Percentiles rank a stretch among this genome's conserved stretches.
Conservation (phyloP, 805 yeast species). For the Saccharomycopsis sp. region DNA sequence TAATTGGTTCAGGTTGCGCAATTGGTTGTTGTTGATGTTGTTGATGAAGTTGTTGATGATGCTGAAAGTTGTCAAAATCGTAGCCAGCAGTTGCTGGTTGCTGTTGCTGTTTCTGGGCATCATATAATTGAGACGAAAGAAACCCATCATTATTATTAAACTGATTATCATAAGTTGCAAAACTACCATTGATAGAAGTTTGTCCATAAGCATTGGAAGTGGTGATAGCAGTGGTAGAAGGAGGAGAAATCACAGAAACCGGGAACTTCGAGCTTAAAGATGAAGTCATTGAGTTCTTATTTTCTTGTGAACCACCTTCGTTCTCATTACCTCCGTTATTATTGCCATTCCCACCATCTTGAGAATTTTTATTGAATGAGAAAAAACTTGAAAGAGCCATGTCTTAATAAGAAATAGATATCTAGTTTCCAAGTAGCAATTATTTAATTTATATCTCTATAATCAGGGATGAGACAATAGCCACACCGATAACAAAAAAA, state of each 20-base stretch:
- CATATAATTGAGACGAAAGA: background rate
- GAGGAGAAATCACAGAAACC: slow-evolving; percentile 11
- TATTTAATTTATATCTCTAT: no score
- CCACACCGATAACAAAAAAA: background rate
- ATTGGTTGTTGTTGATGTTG: slow-evolving; percentile 12
- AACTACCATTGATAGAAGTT: slow-evolving; percentile 17
- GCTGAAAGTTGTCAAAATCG: no score
- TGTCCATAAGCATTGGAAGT: slow-evolving; percentile 20
- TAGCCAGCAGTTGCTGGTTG: slow-evolving; percentile 19
- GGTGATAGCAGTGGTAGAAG: slow-evolving; percentile 18
- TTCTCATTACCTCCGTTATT: slow-evolving; percentile 4
- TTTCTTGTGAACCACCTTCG: no score
- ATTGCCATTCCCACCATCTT: slow-evolving; percentile 9
- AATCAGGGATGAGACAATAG: no score
- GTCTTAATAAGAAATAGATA: no score
- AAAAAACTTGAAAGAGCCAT: slow-evolving; percentile 19
- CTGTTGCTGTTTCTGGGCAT: slow-evolving; percentile 13
- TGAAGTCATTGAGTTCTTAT: slow-evolving; percentile 1
- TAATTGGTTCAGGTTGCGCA: slow-evolving; percentile 2
- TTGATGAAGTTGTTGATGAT: slow-evolving; percentile 21
- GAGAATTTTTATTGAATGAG: slow-evolving; percentile 19
- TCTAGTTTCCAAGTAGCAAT: no score
- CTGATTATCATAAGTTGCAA: slow-evolving; percentile 1
- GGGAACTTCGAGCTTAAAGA: slow-evolving; percentile 16
- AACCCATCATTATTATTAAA: background rate